Evolutionary conservation across 345 rosid genomes (phyloP).

Genomic region (Brassica rapa): DNA sequence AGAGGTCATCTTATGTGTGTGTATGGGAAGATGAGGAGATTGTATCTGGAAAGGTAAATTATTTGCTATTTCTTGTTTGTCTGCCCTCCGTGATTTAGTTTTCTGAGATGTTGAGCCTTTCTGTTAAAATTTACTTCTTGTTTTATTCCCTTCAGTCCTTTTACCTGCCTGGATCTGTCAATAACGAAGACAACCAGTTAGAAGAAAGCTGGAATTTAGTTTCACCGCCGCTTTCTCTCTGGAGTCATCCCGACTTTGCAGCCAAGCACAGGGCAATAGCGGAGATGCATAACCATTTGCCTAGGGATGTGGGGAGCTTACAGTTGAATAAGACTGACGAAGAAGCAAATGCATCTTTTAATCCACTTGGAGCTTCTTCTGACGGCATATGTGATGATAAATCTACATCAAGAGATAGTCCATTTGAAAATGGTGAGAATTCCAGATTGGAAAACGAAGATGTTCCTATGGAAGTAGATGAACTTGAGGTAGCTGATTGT

Average conservation of each 20-base stretch:
- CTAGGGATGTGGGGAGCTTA: slow-evolving; percentile 27
- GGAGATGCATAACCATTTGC: slow-evolving; percentile 54
- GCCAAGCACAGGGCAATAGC: slow-evolving; percentile 63
- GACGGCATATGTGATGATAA: slow-evolving; percentile 12
- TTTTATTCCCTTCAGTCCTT: slow-evolving; percentile 69
- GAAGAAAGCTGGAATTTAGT: slow-evolving; percentile 67
- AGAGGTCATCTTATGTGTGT: slow-evolving; percentile 63
- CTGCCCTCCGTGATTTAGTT: not conserved
- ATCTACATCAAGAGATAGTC: slow-evolving; percentile 24
- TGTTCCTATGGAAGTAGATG: slow-evolving; percentile 37
- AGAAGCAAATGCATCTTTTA: slow-evolving; percentile 31
- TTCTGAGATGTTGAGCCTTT: slow-evolving; percentile 1
- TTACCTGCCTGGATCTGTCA: slow-evolving; percentile 87
- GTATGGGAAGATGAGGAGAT: slow-evolving; percentile 70
- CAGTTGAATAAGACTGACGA: slow-evolving; percentile 14
- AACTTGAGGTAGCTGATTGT: slow-evolving; percentile 35
- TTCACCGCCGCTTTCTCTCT: slow-evolving; percentile 79
- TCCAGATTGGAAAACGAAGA: slow-evolving; percentile 23
- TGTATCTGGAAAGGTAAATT: slow-evolving; percentile 78
- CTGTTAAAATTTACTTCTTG: slow-evolving; percentile 5
- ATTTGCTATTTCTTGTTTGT: not conserved
- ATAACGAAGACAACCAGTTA: slow-evolving; percentile 64
- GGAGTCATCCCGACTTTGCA: slow-evolving; percentile 78
- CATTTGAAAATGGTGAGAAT: slow-evolving; percentile 1
- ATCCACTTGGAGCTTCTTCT: slow-evolving; percentile 31